phyloP scores from a whole-genome alignment of 441 rosid genomes.

The Corymbia calophylla region DNA sequence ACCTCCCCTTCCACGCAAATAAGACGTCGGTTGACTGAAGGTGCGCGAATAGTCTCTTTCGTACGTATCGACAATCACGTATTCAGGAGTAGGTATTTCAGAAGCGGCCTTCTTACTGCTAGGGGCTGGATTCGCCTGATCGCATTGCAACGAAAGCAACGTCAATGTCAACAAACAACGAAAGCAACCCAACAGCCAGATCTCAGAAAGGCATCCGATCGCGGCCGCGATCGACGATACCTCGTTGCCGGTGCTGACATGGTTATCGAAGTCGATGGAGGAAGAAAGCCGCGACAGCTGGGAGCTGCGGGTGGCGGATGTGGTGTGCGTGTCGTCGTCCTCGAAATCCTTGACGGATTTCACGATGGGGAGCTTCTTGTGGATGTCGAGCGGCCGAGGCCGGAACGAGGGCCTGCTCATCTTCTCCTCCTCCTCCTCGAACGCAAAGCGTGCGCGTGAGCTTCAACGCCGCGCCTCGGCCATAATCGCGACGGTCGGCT shows the following conservation, averaged over 20 bases:
- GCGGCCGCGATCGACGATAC: conserved; percentile 11
- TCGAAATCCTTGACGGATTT: conserved; percentile 88
- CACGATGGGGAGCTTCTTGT: conserved; percentile 87
- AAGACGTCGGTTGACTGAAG: conserved; percentile 76
- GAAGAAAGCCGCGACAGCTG: conserved; percentile 55
- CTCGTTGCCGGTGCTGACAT: conserved; percentile 47
- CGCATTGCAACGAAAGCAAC: not conserved
- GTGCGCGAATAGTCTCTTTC: conserved; percentile 85
- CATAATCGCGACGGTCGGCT: not conserved
- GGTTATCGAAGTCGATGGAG: conserved; percentile 14
- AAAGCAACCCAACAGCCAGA: not conserved
- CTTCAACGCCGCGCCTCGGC: not conserved
- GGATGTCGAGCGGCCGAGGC: conserved; percentile 87
- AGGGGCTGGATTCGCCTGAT: conserved; percentile 52
- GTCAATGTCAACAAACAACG: not conserved
- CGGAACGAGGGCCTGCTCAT: conserved; percentile 71
- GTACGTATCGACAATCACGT: conserved; percentile 82
- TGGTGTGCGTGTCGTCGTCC: conserved; percentile 74
- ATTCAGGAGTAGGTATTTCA: conserved; percentile 94
- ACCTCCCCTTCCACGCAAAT: conserved; percentile 98
- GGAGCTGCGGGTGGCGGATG: conserved; percentile 56
- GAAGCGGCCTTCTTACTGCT: conserved; percentile 58
- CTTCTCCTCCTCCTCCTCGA: not conserved
- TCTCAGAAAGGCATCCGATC: not conserved
- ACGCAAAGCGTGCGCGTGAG: not conserved